These are phyloP conservation scores for Acephala macrosclerotiorum DNA, from an alignment of 2,329 filamentous ascomycete species.

Conservation along the genomic window DNA sequence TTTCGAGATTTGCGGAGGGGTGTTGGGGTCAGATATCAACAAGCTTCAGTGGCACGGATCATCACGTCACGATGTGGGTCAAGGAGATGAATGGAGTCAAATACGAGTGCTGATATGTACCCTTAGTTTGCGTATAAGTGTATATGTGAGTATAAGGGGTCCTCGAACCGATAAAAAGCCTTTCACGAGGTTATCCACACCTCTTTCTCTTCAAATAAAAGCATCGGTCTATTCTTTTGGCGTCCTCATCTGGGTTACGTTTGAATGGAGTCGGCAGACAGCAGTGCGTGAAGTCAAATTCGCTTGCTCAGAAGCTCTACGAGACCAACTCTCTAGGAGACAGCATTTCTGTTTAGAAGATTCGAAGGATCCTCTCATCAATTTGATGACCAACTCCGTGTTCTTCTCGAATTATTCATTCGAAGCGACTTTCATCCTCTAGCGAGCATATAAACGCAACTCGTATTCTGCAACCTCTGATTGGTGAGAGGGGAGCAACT, in stretches of 20 bases:
- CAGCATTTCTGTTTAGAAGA: too few relatives aligned
- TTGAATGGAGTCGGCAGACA: too few relatives aligned
- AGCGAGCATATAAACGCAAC: background rate
- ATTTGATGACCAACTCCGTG: too few relatives aligned
- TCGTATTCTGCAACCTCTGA: background rate
- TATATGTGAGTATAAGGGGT: background rate
- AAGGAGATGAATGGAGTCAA: background rate
- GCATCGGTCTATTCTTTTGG: background rate
- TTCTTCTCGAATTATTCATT: background rate
- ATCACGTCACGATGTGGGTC: background rate
- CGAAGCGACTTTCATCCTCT: background rate
- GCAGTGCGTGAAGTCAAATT: too few relatives aligned
- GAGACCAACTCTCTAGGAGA: too few relatives aligned
- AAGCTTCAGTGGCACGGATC: slow-evolving; percentile 8
- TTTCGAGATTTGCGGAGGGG: slow-evolving; percentile 4
- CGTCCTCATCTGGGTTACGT: too few relatives aligned
- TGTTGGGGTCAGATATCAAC: background rate
- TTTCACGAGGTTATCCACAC: background rate
- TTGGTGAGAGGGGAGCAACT: background rate
- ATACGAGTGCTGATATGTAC: slow-evolving; percentile 1
- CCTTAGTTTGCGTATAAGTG: background rate
- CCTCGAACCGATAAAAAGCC: background rate
- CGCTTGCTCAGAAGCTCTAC: too few relatives aligned
- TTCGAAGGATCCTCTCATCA: too few relatives aligned
- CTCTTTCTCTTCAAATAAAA: background rate